Conservation (phyloP, 2,329 filamentous ascomycete species). For the Penicillium sp. region DNA sequence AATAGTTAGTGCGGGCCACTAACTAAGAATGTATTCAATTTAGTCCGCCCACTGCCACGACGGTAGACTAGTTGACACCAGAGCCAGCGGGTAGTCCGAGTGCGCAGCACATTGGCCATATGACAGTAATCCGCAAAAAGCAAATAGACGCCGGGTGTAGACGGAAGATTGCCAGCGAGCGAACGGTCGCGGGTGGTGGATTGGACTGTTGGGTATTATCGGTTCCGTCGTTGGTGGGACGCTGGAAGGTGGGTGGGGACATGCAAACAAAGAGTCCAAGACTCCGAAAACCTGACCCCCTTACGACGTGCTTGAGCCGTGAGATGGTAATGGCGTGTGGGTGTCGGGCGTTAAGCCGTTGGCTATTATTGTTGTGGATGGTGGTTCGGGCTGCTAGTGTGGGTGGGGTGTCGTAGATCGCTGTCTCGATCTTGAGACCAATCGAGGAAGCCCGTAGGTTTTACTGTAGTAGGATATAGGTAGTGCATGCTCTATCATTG, state of each 20-base stretch:
- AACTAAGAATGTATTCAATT: background rate
- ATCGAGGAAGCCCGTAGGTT: background rate
- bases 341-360: background rate
- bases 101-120: background rate
- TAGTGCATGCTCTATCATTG: background rate
- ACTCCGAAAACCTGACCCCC: conserved; percentile 1
- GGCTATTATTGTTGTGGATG: background rate
- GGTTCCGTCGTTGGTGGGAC: background rate
- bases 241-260: background rate
- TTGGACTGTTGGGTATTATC: background rate
- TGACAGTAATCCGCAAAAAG: conserved; percentile 1
- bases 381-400: background rate
- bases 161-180: background rate
- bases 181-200: background rate
- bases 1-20: background rate
- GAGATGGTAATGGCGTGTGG: background rate
- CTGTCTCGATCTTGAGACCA: background rate
- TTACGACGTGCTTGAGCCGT: conserved; percentile 1
- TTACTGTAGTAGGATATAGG: background rate
- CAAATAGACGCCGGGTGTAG: background rate
- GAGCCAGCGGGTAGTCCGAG: background rate
- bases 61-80: background rate
- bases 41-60: background rate
- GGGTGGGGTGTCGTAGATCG: background rate
- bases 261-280: conserved; percentile 14